Percentiles rank a stretch among this genome's conserved stretches.
These are phyloP conservation scores for Stellera chamaejasme DNA, from an alignment of 345 rosid species.

Conservation along the genomic window DNA sequence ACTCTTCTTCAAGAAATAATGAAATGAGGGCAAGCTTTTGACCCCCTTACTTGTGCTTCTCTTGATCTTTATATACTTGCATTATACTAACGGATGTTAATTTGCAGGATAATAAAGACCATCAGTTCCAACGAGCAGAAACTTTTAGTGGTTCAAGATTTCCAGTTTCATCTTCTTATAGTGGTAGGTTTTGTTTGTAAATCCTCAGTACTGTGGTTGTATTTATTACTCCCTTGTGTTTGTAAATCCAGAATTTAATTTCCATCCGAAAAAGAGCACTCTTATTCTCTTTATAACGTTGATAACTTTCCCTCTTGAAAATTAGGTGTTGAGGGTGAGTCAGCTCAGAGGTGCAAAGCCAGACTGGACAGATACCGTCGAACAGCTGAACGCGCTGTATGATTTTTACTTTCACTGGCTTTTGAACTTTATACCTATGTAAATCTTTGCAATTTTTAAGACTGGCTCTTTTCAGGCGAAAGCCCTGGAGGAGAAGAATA, in stretches of 20 bases:
- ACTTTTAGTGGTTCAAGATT: conserved; percentile 41
- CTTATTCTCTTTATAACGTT: conserved; percentile 10
- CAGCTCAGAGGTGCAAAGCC: conserved; percentile 92
- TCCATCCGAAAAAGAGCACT: background rate
- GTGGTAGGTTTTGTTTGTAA: conserved; percentile 28
- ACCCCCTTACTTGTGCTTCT: conserved; percentile 15
- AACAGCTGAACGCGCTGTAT: conserved; percentile 93
- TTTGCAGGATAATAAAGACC: conserved; percentile 43
- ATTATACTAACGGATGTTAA: conserved; percentile 10
- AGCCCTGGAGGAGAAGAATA: conserved; percentile 92
- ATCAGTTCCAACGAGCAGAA: conserved; percentile 37
- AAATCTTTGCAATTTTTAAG: background rate
- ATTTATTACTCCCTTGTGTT: conserved; percentile 1
- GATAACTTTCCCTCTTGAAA: conserved; percentile 4
- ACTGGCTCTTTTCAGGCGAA: conserved; percentile 55
- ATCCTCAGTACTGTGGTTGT: background rate
- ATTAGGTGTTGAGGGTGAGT: conserved; percentile 71
- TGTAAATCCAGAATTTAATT: background rate
- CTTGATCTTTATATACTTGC: conserved; percentile 1
- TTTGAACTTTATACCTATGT: conserved; percentile 3
- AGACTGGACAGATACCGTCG: conserved; percentile 83
- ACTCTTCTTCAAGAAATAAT: conserved; percentile 40
- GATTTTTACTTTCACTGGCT: conserved; percentile 1
- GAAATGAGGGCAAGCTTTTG: conserved; percentile 38
- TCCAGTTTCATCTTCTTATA: conserved; percentile 34